Conservation (phyloP, 805 yeast species). For the Yarrowia sp. region DNA sequence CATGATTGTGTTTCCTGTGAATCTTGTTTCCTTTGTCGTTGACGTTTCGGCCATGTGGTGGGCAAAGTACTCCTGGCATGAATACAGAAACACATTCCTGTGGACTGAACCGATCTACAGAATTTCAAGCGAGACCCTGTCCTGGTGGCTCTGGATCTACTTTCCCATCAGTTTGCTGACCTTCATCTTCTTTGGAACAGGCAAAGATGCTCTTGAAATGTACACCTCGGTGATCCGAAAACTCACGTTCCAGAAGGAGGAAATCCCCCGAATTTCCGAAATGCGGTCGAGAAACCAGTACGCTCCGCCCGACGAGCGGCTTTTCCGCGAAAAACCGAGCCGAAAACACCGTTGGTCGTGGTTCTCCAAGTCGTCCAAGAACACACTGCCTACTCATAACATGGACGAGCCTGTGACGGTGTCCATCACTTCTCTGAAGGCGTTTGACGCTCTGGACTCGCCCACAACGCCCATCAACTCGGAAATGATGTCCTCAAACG, state of each 20-base stretch:
- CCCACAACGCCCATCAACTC: conserved; percentile 10
- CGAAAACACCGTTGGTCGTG: conserved; percentile 5
- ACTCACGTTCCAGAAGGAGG: conserved; percentile 25
- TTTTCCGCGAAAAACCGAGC: neutral
- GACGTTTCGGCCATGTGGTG: conserved; percentile 1
- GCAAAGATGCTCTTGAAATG: conserved; percentile 13
- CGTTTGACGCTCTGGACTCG: conserved; percentile 9
- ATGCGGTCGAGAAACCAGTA: neutral
- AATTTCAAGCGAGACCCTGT: neutral
- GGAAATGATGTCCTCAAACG: conserved; percentile 3
- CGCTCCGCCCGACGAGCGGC: conserved; percentile 13
- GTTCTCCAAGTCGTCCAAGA: neutral
- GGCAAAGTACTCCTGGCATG: neutral
- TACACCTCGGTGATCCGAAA: neutral
- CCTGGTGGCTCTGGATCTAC: conserved; percentile 30
- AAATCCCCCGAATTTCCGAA: neutral
- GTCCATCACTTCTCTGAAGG: neutral
- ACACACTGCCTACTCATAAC: neutral
- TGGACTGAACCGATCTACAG: neutral
- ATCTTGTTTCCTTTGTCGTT: neutral
- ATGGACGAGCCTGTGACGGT: neutral
- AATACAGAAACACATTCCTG: conserved; percentile 3
- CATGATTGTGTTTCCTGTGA: conserved; percentile 10
- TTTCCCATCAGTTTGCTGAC: conserved; percentile 14
- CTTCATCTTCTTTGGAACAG: conserved; percentile 29